Base-by-base conservation (phyloP, 2,329 filamentous ascomycete genomes). In the Sporothrix globosa region DNA sequence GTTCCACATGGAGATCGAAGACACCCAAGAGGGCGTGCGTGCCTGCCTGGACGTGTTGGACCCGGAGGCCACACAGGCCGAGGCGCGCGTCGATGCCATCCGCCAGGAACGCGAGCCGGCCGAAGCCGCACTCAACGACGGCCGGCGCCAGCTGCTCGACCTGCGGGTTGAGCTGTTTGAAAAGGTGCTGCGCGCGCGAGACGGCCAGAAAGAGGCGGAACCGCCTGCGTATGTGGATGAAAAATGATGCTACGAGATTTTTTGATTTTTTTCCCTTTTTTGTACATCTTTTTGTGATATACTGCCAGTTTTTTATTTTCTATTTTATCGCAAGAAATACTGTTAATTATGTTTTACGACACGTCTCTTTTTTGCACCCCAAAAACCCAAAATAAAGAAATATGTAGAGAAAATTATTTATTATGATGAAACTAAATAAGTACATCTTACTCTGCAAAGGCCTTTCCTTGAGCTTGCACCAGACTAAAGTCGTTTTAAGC, bases 1-100 rank as follows among this genome's bases (percentile, higher is more conserved):
- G 10, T 63, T 63, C 11, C 58, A 63, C 39, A 63, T 63, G 58
- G 58, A 63, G 13, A 63, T 63, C 6, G 13, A 63, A 6, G 58
- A 63, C 34, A 63, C 58, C 11, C 39, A 46, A 7, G 58, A 63
- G n/a, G 58, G 21, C 14, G 58, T 63, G 21, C 39, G 14, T 2
- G 58, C 21, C 13, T 63, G 58, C 14, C 13, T 63, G 34, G 58
- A 4, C 4, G 21, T 63, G 4, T 21, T 63, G 5, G 39, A 63
- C 41, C 39, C 58, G 0, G 58, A 46, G 58, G 39, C 21, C 14
- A 39, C 14, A 7, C 14, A 13, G 13, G 58, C 58, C 7, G n/a
- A 27, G n/a, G 41, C 21, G 58, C 58, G 58, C 7, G 58, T 39
- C 13, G 58, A 63, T 21, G 58, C 21, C 24, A 19, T 63, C 9